Conservation (phyloP, 75 land plant genomes). For the Cupressus sempervirens region DNA sequence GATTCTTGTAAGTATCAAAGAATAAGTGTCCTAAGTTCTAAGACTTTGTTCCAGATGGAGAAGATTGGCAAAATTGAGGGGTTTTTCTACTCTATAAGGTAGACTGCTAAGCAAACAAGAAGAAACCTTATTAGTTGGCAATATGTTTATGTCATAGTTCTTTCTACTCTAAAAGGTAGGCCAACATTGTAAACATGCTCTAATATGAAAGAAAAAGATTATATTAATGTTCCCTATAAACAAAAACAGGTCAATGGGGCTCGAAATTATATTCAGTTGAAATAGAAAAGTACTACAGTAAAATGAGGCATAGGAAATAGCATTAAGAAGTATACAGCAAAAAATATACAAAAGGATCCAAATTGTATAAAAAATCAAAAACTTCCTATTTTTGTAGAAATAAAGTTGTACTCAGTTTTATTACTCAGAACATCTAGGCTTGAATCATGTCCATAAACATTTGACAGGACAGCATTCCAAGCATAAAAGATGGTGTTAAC, state of each 20-base stretch:
- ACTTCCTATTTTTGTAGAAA: too few relatives aligned
- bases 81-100: too few relatives aligned
- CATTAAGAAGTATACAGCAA: not conserved
- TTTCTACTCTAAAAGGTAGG: not conserved
- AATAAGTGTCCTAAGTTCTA: not conserved
- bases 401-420: too few relatives aligned
- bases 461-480: too few relatives aligned
- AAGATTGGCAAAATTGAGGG: not conserved
- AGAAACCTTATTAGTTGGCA: not conserved
- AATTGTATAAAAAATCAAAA: too few relatives aligned
- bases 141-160: not conserved
- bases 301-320: not conserved
- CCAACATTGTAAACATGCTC: not conserved
- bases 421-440: too few relatives aligned
- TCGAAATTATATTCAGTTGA: not conserved
- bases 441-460: too few relatives aligned
- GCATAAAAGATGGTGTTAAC: too few relatives aligned
- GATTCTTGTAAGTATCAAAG: not conserved
- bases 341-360: too few relatives aligned
- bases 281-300: not conserved
- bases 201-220: not conserved
- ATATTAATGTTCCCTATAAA: not conserved
- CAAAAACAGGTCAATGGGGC: not conserved
- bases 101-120: not conserved
- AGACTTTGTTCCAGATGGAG: not conserved